phyloP scores from a whole-genome alignment of 257 asterid genomes.

The Rubia yunnanensis region DNA sequence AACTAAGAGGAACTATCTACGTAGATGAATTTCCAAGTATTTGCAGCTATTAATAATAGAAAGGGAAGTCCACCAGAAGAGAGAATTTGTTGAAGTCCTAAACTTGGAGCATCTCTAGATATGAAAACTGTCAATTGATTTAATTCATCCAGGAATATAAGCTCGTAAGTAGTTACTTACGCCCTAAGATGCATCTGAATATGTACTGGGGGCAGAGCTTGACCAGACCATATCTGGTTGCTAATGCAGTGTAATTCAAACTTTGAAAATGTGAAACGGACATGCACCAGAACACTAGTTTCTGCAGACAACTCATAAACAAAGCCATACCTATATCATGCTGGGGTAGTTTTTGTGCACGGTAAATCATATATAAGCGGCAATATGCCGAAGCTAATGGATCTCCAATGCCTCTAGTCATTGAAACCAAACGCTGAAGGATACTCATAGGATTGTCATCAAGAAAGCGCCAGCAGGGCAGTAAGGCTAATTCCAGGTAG shows the following conservation, averaged over 20 bases:
- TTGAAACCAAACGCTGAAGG: slow-evolving; percentile 66
- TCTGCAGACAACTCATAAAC: no score
- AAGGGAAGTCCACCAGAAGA: neutral
- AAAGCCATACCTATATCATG: slow-evolving; percentile 42
- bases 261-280: neutral
- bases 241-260: neutral
- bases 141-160: neutral
- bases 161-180: neutral
- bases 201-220: neutral
- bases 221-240: neutral
- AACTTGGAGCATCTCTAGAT: neutral
- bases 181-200: neutral
- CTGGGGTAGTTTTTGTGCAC: slow-evolving; percentile 56
- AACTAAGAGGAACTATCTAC: neutral
- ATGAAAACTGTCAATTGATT: neutral
- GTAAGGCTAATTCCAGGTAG: slow-evolving; percentile 77
- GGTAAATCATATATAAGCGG: slow-evolving; percentile 67
- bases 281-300: no score
- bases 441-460: slow-evolving; percentile 38
- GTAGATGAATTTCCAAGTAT: neutral
- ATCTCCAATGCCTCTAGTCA: slow-evolving; percentile 85
- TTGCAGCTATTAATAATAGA: neutral
- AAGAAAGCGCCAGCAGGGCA: slow-evolving; percentile 78
- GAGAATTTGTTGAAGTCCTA: neutral
- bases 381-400: slow-evolving; percentile 77